Evolutionary conservation across 148 eudicot genomes (phyloP).

Genomic region (Mesembryanthemum crystallinum): DNA sequence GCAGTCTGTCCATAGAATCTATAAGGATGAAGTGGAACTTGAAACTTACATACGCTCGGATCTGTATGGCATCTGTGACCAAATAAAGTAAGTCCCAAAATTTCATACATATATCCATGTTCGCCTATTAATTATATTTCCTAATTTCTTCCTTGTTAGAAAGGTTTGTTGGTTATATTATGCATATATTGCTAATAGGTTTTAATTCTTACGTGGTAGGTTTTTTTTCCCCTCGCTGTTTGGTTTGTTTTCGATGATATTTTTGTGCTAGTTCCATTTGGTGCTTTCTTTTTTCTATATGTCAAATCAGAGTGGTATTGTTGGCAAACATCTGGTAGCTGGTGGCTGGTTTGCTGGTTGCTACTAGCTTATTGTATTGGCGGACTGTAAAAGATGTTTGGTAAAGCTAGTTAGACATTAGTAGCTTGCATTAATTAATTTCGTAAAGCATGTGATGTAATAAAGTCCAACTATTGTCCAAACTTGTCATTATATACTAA

Average conservation of each 20-base stretch:
- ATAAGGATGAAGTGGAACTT: slow-evolving; percentile 79
- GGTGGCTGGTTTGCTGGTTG: too few relatives aligned
- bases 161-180: neutral
- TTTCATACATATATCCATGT: slow-evolving; percentile 9
- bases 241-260: neutral
- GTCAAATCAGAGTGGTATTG: neutral
- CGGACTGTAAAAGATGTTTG: too few relatives aligned
- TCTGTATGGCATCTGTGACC: slow-evolving; percentile 61
- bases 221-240: neutral
- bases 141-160: neutral
- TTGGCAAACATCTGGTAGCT: too few relatives aligned
- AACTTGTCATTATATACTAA: too few relatives aligned
- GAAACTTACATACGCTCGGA: slow-evolving; percentile 83
- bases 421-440: too few relatives aligned
- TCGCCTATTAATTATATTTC: neutral
- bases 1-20: slow-evolving; percentile 65
- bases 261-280: neutral
- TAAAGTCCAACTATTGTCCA: too few relatives aligned
- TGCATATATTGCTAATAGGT: neutral
- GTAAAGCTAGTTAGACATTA: too few relatives aligned
- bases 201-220: neutral
- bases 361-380: too few relatives aligned
- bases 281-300: neutral
- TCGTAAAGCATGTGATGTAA: too few relatives aligned
- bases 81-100: slow-evolving; percentile 49